Conservation (phyloP, 2,329 filamentous ascomycete genomes). For the Trichoderma sp. region DNA sequence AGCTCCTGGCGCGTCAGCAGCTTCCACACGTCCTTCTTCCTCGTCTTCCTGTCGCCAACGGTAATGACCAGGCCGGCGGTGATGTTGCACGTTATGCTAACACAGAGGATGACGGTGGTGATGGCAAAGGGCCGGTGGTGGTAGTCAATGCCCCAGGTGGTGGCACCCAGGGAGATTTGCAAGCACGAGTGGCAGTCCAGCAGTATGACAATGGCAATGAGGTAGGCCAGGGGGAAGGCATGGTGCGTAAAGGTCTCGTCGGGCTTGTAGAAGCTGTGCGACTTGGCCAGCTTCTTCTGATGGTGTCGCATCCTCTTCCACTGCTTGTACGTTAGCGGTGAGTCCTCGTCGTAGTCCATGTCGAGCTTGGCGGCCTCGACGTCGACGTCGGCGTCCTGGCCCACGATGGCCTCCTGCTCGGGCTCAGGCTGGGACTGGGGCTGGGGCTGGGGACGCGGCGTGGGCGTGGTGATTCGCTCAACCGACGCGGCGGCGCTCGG, state of each 20-base stretch:
- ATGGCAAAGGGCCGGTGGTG: slow-evolving; percentile 65
- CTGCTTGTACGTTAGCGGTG: slow-evolving; percentile 62
- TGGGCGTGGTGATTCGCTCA: slow-evolving; percentile 2
- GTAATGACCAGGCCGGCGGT: slow-evolving; percentile 72
- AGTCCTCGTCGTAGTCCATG: slow-evolving; percentile 47
- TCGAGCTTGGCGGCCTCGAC: slow-evolving; percentile 39
- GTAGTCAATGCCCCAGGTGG: slow-evolving; percentile 76
- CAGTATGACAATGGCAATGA: slow-evolving; percentile 74
- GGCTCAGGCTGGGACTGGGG: not conserved
- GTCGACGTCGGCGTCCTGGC: slow-evolving; percentile 36
- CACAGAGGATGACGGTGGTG: slow-evolving; percentile 77
- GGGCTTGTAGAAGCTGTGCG: slow-evolving; percentile 85
- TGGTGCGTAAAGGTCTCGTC: slow-evolving; percentile 80
- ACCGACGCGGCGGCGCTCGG: not conserved
- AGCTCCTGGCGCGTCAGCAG: slow-evolving; percentile 73
- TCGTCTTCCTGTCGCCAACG: slow-evolving; percentile 69
- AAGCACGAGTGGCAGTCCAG: slow-evolving; percentile 76
- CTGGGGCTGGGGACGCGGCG: not conserved
- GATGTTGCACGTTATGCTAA: slow-evolving; percentile 74
- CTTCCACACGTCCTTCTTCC: slow-evolving; percentile 83
- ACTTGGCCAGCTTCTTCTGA: slow-evolving; percentile 74
- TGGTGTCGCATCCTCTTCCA: slow-evolving; percentile 71
- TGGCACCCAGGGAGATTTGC: slow-evolving; percentile 74
- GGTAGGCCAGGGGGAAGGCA: slow-evolving; percentile 70
- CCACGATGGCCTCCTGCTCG: not conserved